These are phyloP conservation scores for Cladorrhinum sp. DNA, from an alignment of 2,329 filamentous ascomycete genomes.

Conservation along the genomic window DNA sequence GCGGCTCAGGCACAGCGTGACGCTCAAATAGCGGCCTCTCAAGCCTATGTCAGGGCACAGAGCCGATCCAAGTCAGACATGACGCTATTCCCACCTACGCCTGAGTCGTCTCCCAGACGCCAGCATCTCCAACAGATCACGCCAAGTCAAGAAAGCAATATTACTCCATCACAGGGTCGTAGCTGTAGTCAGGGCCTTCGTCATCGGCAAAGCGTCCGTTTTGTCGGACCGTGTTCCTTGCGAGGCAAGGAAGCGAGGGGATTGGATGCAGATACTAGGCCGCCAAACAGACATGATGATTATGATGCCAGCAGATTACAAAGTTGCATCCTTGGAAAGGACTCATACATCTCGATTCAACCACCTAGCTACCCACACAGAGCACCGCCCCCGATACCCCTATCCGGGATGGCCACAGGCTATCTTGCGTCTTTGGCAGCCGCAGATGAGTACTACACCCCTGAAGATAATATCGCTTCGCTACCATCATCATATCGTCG, in stretches of 20 bases:
- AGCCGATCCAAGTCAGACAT: slow-evolving; percentile 38
- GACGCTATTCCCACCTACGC: slow-evolving; percentile 34
- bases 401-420: slow-evolving; percentile 29
- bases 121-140: slow-evolving; percentile 12
- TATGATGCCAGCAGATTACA: slow-evolving; percentile 9
- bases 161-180: slow-evolving; percentile 23
- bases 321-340: slow-evolving; percentile 5
- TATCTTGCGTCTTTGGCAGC: slow-evolving; percentile 38
- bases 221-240: slow-evolving; percentile 35
- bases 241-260: slow-evolving; percentile 11
- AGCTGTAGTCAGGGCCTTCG: slow-evolving; percentile 30
- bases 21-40: slow-evolving; percentile 59
- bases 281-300: neutral
- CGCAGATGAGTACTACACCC: slow-evolving; percentile 44
- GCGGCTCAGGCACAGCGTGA: slow-evolving; percentile 52
- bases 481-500: slow-evolving; percentile 47
- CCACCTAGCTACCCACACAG: slow-evolving; percentile 15
- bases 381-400: slow-evolving; percentile 17
- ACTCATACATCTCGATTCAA: neutral
- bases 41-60: slow-evolving; percentile 57
- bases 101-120: slow-evolving; percentile 22
- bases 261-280: neutral
- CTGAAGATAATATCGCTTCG: slow-evolving; percentile 48
- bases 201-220: slow-evolving; percentile 56
- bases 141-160: slow-evolving; percentile 22